These are phyloP conservation scores for Penicillium sp. DNA, from an alignment of 2,329 filamentous ascomycete genomes.

Conservation along the genomic window DNA sequence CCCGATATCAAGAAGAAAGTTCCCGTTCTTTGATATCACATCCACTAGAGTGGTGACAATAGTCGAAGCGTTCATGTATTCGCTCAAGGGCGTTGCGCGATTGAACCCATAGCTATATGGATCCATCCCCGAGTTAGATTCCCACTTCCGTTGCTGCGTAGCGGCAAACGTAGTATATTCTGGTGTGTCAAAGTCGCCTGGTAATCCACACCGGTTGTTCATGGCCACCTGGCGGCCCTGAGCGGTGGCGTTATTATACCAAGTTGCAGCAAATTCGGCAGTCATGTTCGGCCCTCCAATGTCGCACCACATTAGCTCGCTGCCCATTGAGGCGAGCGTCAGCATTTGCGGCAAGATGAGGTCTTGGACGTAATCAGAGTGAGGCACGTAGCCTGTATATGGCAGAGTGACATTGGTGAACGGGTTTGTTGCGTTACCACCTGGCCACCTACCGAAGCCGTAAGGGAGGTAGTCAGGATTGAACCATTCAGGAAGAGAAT, in stretches of 20 bases:
- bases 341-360: conserved; percentile 44
- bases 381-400: conserved; percentile 43
- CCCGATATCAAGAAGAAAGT: conserved; percentile 55
- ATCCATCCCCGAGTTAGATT: conserved; percentile 58
- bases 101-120: conserved; percentile 60
- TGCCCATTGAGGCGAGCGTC: conserved; percentile 38
- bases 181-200: conserved; percentile 58
- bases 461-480: conserved; percentile 40
- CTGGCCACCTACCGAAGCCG: conserved; percentile 30
- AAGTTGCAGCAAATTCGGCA: conserved; percentile 38
- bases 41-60: conserved; percentile 50
- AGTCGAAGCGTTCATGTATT: conserved; percentile 51
- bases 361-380: conserved; percentile 39
- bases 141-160: conserved; percentile 56
- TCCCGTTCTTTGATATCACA: conserved; percentile 54
- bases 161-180: conserved; percentile 53
- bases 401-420: conserved; percentile 42
- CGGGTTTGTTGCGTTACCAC: conserved; percentile 42
- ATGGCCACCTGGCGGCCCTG: conserved; percentile 50
- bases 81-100: conserved; percentile 46
- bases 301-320: conserved; percentile 49
- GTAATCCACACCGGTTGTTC: conserved; percentile 55
- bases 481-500: conserved; percentile 46
- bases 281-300: conserved; percentile 44
- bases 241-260: conserved; percentile 39